Percentiles rank a stretch among this genome's conserved stretches.
phyloP scores from a whole-genome alignment of 2,329 filamentous ascomycete genomes.

The Calonectria hongkongensis region DNA sequence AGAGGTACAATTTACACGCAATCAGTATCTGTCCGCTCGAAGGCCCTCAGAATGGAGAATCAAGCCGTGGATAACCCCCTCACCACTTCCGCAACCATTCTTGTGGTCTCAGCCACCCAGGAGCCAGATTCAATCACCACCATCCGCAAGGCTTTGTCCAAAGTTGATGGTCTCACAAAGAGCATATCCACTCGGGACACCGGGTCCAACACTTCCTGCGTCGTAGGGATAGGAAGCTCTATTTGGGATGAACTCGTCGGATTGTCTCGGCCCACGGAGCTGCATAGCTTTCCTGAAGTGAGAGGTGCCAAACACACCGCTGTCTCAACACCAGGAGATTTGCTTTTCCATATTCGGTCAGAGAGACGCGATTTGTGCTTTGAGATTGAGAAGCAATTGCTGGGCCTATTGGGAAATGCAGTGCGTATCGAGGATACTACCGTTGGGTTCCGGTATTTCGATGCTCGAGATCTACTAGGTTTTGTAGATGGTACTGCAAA shows the following conservation, averaged over 20 bases:
- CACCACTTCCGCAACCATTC: slow-evolving; percentile 72
- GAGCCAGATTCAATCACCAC: slow-evolving; percentile 60
- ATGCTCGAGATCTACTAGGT: slow-evolving; percentile 74
- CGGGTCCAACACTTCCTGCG: slow-evolving; percentile 67
- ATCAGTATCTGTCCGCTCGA: neutral
- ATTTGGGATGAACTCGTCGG: slow-evolving; percentile 69
- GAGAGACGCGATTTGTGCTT: slow-evolving; percentile 75
- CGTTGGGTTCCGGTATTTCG: slow-evolving; percentile 75
- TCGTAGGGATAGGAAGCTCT: slow-evolving; percentile 71
- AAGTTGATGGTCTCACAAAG: slow-evolving; percentile 68
- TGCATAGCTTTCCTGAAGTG: slow-evolving; percentile 69
- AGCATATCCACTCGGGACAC: slow-evolving; percentile 72
- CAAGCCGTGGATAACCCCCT: slow-evolving; percentile 71
- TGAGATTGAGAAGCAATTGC: slow-evolving; percentile 74
- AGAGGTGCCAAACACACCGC: slow-evolving; percentile 70
- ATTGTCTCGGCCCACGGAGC: slow-evolving; percentile 68
- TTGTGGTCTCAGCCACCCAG: slow-evolving; percentile 66
- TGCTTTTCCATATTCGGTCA: slow-evolving; percentile 76
- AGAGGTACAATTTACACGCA: no score
- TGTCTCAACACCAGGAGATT: slow-evolving; percentile 73
- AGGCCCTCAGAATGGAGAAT: neutral
- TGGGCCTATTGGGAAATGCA: slow-evolving; percentile 67
- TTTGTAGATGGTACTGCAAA: slow-evolving; percentile 78
- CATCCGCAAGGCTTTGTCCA: slow-evolving; percentile 66
- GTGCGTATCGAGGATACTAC: slow-evolving; percentile 72